Evolutionary conservation across 805 yeast genomes (phyloP).

Genomic region (Naumovozyma castellii): DNA sequence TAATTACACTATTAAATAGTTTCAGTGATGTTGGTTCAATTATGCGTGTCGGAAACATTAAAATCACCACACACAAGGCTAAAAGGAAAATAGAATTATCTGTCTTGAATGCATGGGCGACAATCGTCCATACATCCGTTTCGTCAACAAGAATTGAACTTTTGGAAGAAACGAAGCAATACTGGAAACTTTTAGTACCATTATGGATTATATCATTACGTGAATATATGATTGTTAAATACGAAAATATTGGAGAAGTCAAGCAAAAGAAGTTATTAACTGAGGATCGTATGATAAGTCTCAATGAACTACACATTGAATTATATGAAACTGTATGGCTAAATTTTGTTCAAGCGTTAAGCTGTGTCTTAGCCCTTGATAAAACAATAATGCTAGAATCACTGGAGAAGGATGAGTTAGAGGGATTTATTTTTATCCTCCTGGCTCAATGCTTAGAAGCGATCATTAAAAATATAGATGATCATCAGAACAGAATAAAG

Average conservation of each 20-base stretch:
- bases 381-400: conserved; percentile 36
- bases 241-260: conserved; percentile 30
- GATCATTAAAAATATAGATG: conserved; percentile 37
- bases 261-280: background rate
- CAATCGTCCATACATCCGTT: conserved; percentile 34
- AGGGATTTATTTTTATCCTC: conserved; percentile 64
- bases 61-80: conserved; percentile 36
- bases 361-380: conserved; percentile 49
- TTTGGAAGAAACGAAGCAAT: conserved; percentile 41
- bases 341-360: conserved; percentile 66
- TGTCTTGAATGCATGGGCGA: conserved; percentile 67
- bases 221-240: conserved; percentile 62
- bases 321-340: conserved; percentile 53
- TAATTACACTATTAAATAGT: conserved; percentile 59
- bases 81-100: conserved; percentile 49
- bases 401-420: conserved; percentile 43
- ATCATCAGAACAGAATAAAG: conserved; percentile 19
- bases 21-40: conserved; percentile 22
- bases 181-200: conserved; percentile 53
- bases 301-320: conserved; percentile 14
- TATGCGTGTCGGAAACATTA: conserved; percentile 48
- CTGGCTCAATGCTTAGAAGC: conserved; percentile 80
- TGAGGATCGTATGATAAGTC: background rate
- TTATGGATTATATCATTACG: conserved; percentile 71
- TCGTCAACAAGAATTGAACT: conserved; percentile 32